Percentiles rank a stretch among this genome's conserved stretches.
phyloP scores from a whole-genome alignment of 1,284 basidiomycete genomes.

The Rhodotorula sp. region DNA sequence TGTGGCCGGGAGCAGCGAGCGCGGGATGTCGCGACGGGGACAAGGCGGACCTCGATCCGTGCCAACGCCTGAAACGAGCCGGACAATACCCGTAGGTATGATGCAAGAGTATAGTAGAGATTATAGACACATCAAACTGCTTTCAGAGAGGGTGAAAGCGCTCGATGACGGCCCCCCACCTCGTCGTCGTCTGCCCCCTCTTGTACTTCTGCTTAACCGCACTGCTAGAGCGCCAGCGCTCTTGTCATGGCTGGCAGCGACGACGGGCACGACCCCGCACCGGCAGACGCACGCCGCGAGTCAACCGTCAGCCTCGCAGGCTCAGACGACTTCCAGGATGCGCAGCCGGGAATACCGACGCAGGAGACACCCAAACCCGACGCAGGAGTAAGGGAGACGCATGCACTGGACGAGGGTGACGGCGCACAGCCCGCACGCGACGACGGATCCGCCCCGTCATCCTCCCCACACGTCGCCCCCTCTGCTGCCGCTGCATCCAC shows the following conservation, averaged over 20 bases:
- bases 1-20: too few relatives aligned
- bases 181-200: neutral
- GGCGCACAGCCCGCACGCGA: neutral
- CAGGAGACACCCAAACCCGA: neutral
- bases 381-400: neutral
- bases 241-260: neutral
- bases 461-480: conserved; percentile 2
- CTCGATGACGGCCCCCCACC: neutral
- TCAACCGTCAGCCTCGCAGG: neutral
- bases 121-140: too few relatives aligned
- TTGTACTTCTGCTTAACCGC: neutral
- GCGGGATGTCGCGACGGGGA: too few relatives aligned
- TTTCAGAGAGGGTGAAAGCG: too few relatives aligned
- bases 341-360: neutral
- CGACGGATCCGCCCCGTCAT: too few relatives aligned
- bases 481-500: conserved; percentile 19
- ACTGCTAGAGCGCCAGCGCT: neutral
- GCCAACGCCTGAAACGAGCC: too few relatives aligned
- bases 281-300: neutral
- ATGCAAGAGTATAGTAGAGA: too few relatives aligned
- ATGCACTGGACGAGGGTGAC: neutral
- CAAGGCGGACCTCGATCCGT: too few relatives aligned
- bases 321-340: conserved; percentile 10
- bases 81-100: too few relatives aligned
- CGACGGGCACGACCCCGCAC: neutral